Conservation (phyloP, 768 basidiomycete genomes). For the Pholiota microspora region DNA sequence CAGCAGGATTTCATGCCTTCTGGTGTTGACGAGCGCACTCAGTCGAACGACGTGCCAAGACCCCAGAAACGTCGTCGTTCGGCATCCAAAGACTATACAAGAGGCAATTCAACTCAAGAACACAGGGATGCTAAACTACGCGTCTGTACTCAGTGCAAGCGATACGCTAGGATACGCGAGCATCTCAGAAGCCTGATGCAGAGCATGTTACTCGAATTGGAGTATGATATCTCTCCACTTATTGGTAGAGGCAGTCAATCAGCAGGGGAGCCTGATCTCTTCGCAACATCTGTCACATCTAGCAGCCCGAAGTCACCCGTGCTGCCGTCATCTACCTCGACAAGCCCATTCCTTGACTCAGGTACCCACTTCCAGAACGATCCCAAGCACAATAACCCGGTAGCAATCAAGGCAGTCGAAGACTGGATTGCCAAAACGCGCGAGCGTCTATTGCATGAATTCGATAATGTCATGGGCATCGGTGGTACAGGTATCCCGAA, state of each 20-base stretch:
- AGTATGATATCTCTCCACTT: constrained; percentile 70
- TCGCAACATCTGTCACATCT: constrained; percentile 12
- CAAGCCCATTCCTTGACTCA: constrained; percentile 27
- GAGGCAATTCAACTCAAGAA: constrained; percentile 30
- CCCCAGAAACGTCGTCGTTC: constrained; percentile 37
- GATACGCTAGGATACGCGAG: constrained; percentile 75
- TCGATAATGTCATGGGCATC: constrained; percentile 64
- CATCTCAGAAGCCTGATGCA: constrained; percentile 75
- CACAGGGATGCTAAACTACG: constrained; percentile 44
- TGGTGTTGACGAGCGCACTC: constrained; percentile 3
- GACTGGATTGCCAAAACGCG: constrained; percentile 79
- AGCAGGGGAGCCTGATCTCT: constrained; percentile 11
- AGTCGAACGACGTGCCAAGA: no score
- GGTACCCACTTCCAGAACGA: constrained; percentile 19
- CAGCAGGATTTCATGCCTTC: constrained; percentile 24
- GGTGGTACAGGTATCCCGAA: constrained; percentile 55
- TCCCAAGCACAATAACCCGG: constrained; percentile 30
- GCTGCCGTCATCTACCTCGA: constrained; percentile 32
- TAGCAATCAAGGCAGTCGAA: constrained; percentile 56
- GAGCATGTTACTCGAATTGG: constrained; percentile 70
- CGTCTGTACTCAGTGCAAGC: constrained; percentile 75
- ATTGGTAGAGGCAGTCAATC: constrained; percentile 41
- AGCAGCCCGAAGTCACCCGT: constrained; percentile 34
- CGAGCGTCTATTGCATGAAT: constrained; percentile 63
- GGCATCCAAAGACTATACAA: constrained; percentile 31